A percentile compares a stretch with the other conserved stretches of the same genome.
Conservation (phyloP, 805 yeast genomes). For the Kazachstania taianensis region DNA sequence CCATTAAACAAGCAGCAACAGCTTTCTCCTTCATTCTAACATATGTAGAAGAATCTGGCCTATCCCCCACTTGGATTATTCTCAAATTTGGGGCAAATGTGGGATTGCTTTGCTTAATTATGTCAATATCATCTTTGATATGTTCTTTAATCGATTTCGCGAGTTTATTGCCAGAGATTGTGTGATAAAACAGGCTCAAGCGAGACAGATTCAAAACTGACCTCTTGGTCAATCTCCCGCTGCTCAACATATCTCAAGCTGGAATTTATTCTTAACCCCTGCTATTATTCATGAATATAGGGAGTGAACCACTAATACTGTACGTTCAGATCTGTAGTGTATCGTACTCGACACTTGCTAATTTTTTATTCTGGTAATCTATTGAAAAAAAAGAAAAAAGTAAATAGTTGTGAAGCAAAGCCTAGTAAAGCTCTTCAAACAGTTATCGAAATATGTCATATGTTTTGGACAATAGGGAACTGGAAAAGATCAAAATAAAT, state of each 20-base stretch:
- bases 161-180: constrained; percentile 39
- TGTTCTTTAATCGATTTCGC: constrained; percentile 37
- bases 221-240: neutral
- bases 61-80: constrained; percentile 66
- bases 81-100: constrained; percentile 55
- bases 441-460: too few species aligned
- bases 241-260: constrained; percentile 4
- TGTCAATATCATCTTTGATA: constrained; percentile 31
- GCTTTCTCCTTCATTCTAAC: constrained; percentile 75
- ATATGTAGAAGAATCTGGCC: constrained; percentile 75
- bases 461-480: too few species aligned
- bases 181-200: constrained; percentile 14
- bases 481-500: too few species aligned
- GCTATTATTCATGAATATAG: too few species aligned
- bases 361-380: too few species aligned
- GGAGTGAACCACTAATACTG: too few species aligned
- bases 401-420: too few species aligned
- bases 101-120: constrained; percentile 32
- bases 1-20: constrained; percentile 57
- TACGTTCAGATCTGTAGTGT: too few species aligned
- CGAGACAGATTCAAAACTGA: neutral
- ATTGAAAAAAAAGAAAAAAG: too few species aligned
- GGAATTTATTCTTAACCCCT: too few species aligned
- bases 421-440: too few species aligned
- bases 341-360: too few species aligned